These are phyloP conservation scores for Teratosphaeria nubilosa DNA, from an alignment of 2,329 filamentous ascomycete species.

Conservation along the genomic window DNA sequence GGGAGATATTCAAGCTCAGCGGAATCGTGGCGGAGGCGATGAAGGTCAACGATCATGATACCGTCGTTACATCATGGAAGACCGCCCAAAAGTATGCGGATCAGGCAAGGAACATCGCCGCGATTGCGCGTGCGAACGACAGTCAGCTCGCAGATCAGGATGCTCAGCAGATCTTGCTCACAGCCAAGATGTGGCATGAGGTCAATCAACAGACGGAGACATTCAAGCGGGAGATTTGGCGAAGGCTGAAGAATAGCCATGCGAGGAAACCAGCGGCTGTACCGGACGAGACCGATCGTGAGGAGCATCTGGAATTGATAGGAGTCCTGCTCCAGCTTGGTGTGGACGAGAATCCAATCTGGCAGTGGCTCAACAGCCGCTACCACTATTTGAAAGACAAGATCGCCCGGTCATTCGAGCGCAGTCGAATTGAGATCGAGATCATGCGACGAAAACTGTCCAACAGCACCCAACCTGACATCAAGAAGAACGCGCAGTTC, in stretches of 20 bases:
- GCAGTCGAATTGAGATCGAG: slow-evolving; percentile 86
- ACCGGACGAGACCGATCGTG: slow-evolving; percentile 37
- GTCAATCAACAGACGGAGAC: slow-evolving; percentile 75
- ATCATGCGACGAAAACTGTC: slow-evolving; percentile 75
- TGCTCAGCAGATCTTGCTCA: slow-evolving; percentile 76
- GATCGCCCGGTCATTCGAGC: slow-evolving; percentile 68
- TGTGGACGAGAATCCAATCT: slow-evolving; percentile 91
- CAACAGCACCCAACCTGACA: slow-evolving; percentile 58
- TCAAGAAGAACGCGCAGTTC: slow-evolving; percentile 61
- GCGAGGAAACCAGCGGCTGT: slow-evolving; percentile 16
- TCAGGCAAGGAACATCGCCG: slow-evolving; percentile 61
- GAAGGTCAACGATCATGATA: slow-evolving; percentile 82
- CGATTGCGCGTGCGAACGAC: slow-evolving; percentile 39
- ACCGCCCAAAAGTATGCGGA: slow-evolving; percentile 74
- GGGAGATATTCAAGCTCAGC: slow-evolving; percentile 72
- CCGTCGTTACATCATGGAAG: slow-evolving; percentile 74
- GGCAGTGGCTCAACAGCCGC: slow-evolving; percentile 85
- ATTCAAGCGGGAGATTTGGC: slow-evolving; percentile 88
- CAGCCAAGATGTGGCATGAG: slow-evolving; percentile 90
- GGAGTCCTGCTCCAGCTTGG: slow-evolving; percentile 82
- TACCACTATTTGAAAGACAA: slow-evolving; percentile 84
- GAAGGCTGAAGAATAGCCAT: slow-evolving; percentile 44
- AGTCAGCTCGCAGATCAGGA: slow-evolving; percentile 63
- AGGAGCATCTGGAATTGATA: slow-evolving; percentile 90
- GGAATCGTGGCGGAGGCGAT: slow-evolving; percentile 71